Evolutionary conservation across 768 basidiomycete genomes (phyloP).

Genomic region (Sarcodon aspratus): DNA sequence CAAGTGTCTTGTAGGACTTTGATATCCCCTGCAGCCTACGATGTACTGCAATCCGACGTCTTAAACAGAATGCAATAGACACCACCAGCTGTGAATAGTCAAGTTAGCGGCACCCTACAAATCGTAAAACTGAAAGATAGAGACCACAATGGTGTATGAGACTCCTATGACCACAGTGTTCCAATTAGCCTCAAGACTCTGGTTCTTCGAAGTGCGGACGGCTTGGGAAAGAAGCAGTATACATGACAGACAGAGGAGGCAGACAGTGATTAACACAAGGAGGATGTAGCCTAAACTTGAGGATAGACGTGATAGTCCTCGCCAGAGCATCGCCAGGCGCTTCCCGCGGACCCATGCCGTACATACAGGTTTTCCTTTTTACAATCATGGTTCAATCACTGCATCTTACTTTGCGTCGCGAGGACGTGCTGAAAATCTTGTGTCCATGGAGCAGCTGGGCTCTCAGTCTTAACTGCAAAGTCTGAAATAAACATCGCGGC

Average conservation of each 20-base stretch:
- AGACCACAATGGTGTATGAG: constrained; percentile 61
- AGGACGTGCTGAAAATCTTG: too few species aligned
- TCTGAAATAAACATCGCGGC: too few species aligned
- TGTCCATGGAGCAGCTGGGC: too few species aligned
- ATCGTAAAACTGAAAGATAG: constrained; percentile 11
- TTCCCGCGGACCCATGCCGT: background rate
- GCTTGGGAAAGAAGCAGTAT: constrained; percentile 61
- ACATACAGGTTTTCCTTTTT: too few species aligned
- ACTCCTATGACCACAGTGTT: constrained; percentile 58
- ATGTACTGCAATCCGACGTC: constrained; percentile 57
- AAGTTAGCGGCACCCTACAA: background rate
- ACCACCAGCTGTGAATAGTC: constrained; percentile 27
- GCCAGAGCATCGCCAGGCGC: background rate
- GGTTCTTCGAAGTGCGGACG: constrained; percentile 46
- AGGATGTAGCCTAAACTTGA: constrained; percentile 41
- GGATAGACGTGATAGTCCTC: background rate
- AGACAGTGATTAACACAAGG: constrained; percentile 16
- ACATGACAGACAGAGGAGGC: constrained; percentile 50
- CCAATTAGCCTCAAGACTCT: constrained; percentile 49
- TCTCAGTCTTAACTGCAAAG: too few species aligned
- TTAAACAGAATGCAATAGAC: constrained; percentile 53
- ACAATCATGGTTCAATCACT: too few species aligned
- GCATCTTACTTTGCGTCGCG: too few species aligned
- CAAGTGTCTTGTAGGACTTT: constrained; percentile 41
- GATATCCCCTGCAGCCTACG: constrained; percentile 57